Evolutionary conservation across 2,329 filamentous ascomycete species (phyloP).

Genomic region (Fusarium brevicatenulatum): DNA sequence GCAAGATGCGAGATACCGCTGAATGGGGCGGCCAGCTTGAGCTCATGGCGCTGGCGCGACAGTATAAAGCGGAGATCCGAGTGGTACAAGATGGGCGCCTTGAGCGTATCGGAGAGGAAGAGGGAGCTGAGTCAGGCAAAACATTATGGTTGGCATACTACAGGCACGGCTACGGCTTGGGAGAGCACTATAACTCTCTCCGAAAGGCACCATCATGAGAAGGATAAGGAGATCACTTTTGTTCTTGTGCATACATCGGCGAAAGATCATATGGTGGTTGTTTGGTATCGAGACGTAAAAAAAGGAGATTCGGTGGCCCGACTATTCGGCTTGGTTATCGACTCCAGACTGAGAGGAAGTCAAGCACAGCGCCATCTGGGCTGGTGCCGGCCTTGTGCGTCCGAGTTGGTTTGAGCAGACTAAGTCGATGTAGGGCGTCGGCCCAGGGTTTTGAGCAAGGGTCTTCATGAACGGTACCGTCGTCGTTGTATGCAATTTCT

Average conservation of each 20-base stretch:
- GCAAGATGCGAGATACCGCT: slow-evolving; percentile 83
- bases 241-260: slow-evolving; percentile 33
- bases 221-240: slow-evolving; percentile 34
- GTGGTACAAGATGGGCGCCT: slow-evolving; percentile 87
- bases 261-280: slow-evolving; percentile 36
- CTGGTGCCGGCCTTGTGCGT: slow-evolving; percentile 60
- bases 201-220: slow-evolving; percentile 53
- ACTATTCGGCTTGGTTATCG: slow-evolving; percentile 39
- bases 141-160: slow-evolving; percentile 92
- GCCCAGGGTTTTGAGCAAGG: slow-evolving; percentile 52
- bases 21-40: slow-evolving; percentile 98
- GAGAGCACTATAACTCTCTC: slow-evolving; percentile 97
- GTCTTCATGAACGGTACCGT: slow-evolving; percentile 56
- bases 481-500: slow-evolving; percentile 67
- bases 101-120: slow-evolving; percentile 72
- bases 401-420: slow-evolving; percentile 60
- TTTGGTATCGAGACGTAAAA: slow-evolving; percentile 40
- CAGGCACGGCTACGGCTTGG: slow-evolving; percentile 89
- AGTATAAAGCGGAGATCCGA: slow-evolving; percentile 82
- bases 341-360: slow-evolving; percentile 66
- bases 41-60: slow-evolving; percentile 82
- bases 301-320: slow-evolving; percentile 14
- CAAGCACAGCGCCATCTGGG: slow-evolving; percentile 58
- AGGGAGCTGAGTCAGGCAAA: slow-evolving; percentile 62
- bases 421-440: slow-evolving; percentile 56